Evolutionary conservation across 2,329 filamentous ascomycete genomes (phyloP).

Genomic region (Chaetomiaceae sp.): DNA sequence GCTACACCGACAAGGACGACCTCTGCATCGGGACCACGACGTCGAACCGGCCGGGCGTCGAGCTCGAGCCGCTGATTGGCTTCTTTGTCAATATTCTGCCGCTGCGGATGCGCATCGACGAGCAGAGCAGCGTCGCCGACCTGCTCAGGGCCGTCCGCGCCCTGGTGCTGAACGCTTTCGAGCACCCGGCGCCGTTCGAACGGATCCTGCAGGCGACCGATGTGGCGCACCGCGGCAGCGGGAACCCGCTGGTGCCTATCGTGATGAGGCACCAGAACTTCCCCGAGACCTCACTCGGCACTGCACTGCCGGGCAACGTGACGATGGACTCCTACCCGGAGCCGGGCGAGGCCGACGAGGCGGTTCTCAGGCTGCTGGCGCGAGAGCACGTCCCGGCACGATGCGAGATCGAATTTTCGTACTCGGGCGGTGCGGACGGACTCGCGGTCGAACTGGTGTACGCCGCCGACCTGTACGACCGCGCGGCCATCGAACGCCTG

Average conservation of each 20-base stretch:
- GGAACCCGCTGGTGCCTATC: constrained; percentile 5
- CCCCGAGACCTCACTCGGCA: neutral
- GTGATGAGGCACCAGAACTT: constrained; percentile 11
- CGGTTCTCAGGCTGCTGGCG: neutral
- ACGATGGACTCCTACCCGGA: neutral
- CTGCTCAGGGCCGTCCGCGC: neutral
- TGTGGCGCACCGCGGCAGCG: neutral
- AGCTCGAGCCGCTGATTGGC: constrained; percentile 1
- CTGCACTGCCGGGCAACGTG: neutral
- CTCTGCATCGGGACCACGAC: constrained; percentile 8
- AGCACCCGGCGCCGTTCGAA: neutral
- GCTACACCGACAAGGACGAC: constrained; percentile 8
- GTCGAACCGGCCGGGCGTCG: constrained; percentile 4
- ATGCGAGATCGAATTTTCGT: constrained; percentile 11
- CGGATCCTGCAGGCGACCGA: neutral
- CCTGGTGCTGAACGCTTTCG: neutral
- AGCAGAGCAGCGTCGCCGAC: neutral
- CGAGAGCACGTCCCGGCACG: constrained; percentile 1
- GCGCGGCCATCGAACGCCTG: constrained; percentile 4
- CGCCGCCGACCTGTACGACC: constrained; percentile 5
- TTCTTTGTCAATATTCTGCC: constrained; percentile 13
- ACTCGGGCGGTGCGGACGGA: neutral
- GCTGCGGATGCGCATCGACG: constrained; percentile 3
- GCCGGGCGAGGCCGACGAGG: neutral
- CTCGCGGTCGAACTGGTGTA: constrained; percentile 2